These are phyloP conservation scores for Echites panduratus DNA, from an alignment of 257 asterid genomes.

Conservation along the genomic window DNA sequence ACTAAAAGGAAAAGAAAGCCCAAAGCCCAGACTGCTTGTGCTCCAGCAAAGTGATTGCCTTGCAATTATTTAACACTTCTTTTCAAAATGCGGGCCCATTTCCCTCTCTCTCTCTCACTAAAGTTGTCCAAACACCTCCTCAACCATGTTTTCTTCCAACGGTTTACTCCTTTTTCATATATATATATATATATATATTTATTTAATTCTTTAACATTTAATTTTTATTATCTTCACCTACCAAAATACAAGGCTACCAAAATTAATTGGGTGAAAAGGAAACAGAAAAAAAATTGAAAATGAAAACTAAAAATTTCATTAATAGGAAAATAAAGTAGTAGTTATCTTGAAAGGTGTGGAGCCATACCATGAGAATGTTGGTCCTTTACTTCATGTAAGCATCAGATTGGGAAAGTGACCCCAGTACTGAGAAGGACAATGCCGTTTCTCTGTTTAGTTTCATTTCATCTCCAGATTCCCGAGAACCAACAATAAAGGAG, in stretches of 20 bases:
- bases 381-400: conserved; percentile 53
- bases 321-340: background rate
- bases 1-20: background rate
- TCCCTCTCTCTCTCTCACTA: conserved; percentile 16
- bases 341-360: conserved; percentile 38
- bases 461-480: conserved; percentile 3
- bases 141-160: background rate
- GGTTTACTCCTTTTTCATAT: conserved; percentile 15
- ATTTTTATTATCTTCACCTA: background rate
- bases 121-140: conserved; percentile 38
- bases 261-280: no score
- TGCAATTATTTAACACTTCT: conserved; percentile 51
- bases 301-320: background rate
- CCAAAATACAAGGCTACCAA: background rate
- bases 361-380: conserved; percentile 95
- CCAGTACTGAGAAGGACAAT: conserved; percentile 62
- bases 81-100: conserved; percentile 53
- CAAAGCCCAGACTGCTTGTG: conserved; percentile 16
- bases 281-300: background rate
- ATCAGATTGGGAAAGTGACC: conserved; percentile 68
- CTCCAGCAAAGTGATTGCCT: conserved; percentile 11
- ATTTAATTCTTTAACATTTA: background rate
- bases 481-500: no score
- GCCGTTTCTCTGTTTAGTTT: background rate
- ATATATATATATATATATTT: no score